Percentiles rank a stretch among this genome's conserved stretches.
phyloP scores from a whole-genome alignment of 306 rosid species.

The Astragalus membranaceus region DNA sequence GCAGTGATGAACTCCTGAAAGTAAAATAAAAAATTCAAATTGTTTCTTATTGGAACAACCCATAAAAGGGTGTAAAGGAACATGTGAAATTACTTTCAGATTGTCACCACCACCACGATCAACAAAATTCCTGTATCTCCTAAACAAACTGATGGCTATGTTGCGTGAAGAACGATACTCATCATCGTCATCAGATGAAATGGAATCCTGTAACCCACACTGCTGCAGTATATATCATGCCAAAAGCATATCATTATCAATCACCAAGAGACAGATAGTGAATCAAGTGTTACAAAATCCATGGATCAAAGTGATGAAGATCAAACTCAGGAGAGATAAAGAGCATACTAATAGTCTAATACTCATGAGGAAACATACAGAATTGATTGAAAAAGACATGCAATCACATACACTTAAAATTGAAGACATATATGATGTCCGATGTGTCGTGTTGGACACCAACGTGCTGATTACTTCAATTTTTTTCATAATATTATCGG shows the following conservation, averaged over 20 bases:
- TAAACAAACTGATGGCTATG: conserved; percentile 85
- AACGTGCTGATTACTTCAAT: no score
- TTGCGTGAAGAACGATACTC: conserved; percentile 93
- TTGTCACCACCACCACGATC: conserved; percentile 95
- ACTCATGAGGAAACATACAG: no score
- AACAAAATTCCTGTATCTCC: conserved; percentile 69
- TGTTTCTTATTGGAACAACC: not conserved
- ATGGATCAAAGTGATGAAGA: no score
- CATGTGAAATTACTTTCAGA: conserved; percentile 58
- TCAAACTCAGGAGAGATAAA: no score
- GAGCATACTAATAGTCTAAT: no score
- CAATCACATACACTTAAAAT: no score
- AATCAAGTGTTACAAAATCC: not conserved
- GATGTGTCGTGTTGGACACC: no score
- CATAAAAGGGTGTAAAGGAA: not conserved
- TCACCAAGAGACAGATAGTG: not conserved
- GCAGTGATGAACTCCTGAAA: conserved; percentile 88
- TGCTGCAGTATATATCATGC: conserved; percentile 28
- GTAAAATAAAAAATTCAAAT: not conserved
- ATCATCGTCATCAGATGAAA: conserved; percentile 72
- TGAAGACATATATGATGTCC: no score
- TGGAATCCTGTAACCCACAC: conserved; percentile 63
- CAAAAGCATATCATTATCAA: conserved; percentile 19
- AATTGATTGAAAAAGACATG: no score
- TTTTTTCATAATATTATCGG: no score